These are phyloP conservation scores for Leptodermis oblonga DNA, from an alignment of 257 asterid genomes.

Conservation along the genomic window DNA sequence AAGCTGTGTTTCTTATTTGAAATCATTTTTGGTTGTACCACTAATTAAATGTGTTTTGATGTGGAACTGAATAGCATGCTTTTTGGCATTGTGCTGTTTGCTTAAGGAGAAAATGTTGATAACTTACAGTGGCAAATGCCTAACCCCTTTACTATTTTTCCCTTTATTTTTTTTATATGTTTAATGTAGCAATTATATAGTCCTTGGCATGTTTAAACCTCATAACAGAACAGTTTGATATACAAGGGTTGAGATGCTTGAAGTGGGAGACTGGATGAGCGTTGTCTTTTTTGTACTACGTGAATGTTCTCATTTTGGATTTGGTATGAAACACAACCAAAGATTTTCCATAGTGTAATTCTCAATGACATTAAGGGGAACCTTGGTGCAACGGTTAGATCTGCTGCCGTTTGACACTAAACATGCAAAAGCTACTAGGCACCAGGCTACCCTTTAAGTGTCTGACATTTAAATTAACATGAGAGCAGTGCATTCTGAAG, in stretches of 20 bases:
- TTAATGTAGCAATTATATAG: not conserved
- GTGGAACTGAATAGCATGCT: not conserved
- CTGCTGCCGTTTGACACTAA: too few relatives aligned
- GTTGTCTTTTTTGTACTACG: not conserved
- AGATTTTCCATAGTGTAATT: not conserved
- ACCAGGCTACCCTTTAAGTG: too few relatives aligned
- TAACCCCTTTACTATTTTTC: not conserved
- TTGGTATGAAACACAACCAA: not conserved
- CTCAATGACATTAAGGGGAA: not conserved
- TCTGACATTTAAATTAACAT: not conserved
- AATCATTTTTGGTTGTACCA: not conserved
- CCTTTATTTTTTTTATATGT: not conserved
- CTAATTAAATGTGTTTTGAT: not conserved
- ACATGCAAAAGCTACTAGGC: too few relatives aligned
- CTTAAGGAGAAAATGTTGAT: not conserved
- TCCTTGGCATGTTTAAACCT: not conserved
- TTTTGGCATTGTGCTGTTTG: not conserved
- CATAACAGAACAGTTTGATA: not conserved
- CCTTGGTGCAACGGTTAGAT: too few relatives aligned
- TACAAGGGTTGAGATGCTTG: not conserved
- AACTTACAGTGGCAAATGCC: not conserved
- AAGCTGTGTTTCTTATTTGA: constrained; percentile 10
- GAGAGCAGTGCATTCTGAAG: not conserved
- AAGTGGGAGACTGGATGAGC: not conserved
- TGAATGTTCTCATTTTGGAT: not conserved